These are phyloP conservation scores for Cordyceps javanica DNA, from an alignment of 2,329 filamentous ascomycete species.

Conservation along the genomic window DNA sequence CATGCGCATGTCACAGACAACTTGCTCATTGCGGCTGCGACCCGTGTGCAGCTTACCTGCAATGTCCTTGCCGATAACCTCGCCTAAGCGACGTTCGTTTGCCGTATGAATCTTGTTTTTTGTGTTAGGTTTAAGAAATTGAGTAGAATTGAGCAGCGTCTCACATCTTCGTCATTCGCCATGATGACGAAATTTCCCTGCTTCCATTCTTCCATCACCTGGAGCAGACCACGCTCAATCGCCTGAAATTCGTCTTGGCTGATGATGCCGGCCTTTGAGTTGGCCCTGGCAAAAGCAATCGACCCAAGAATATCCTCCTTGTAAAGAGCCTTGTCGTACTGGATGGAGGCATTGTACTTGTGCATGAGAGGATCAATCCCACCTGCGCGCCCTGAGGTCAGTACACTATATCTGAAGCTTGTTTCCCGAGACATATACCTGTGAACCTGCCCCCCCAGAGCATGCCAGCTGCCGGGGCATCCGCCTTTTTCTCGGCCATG, in stretches of 20 bases:
- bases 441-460: constrained; percentile 46
- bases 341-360: constrained; percentile 72
- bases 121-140: constrained; percentile 16
- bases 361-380: constrained; percentile 81
- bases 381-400: constrained; percentile 42
- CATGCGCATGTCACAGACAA: constrained; percentile 83
- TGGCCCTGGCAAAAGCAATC: constrained; percentile 78
- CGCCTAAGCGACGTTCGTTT: constrained; percentile 67
- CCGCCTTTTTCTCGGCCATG: constrained; percentile 21
- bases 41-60: constrained; percentile 87
- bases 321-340: constrained; percentile 73
- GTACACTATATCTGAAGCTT: constrained; percentile 22
- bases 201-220: constrained; percentile 51
- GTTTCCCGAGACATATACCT: constrained; percentile 27
- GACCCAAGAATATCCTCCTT: constrained; percentile 74
- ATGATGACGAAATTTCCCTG: constrained; percentile 45
- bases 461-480: constrained; percentile 25
- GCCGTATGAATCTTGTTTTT: constrained; percentile 50
- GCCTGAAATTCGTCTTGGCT: constrained; percentile 64
- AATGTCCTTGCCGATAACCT: constrained; percentile 79
- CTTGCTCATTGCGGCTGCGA: constrained; percentile 83
- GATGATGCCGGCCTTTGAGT: constrained; percentile 68
- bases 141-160: constrained; percentile 12
- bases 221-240: constrained; percentile 66
- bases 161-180: constrained; percentile 48